Conservation (phyloP, 2,329 filamentous ascomycete species). For the Fusarium graminum region DNA sequence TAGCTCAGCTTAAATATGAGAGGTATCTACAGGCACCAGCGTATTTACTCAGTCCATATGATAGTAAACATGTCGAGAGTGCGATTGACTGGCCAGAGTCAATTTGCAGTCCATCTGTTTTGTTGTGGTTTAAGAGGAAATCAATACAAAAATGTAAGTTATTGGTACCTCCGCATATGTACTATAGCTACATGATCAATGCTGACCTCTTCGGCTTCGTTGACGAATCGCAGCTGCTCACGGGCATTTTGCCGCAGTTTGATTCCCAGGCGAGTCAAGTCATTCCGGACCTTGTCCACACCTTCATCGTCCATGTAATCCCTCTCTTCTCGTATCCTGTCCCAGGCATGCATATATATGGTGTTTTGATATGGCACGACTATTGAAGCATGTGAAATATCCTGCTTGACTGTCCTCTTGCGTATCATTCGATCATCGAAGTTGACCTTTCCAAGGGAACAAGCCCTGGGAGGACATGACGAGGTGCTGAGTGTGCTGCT, state of each 20-base stretch:
- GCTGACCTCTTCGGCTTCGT: background rate
- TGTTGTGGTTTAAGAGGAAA: too few species aligned
- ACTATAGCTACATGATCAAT: background rate
- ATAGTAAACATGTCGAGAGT: too few species aligned
- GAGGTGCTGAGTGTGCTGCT: too few species aligned
- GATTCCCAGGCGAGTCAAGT: background rate
- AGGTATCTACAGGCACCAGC: too few species aligned
- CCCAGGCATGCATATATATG: background rate
- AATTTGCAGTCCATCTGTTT: too few species aligned
- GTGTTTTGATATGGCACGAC: too few species aligned
- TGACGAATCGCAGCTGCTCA: background rate
- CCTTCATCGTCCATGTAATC: background rate
- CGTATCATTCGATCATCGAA: fast-evolving
- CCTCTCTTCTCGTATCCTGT: background rate
- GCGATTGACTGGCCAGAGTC: too few species aligned
- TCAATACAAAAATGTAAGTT: too few species aligned
- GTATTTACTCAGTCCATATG: too few species aligned
- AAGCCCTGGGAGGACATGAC: background rate
- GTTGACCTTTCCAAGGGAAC: background rate
- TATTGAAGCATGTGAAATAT: fast-evolving
- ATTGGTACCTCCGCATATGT: too few species aligned
- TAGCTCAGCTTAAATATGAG: too few species aligned
- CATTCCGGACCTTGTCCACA: background rate
- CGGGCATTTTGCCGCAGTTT: background rate
- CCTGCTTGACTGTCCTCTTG: too few species aligned